Conservation (phyloP, 2,329 filamentous ascomycete genomes). For the Amauroascus verrucosus region DNA sequence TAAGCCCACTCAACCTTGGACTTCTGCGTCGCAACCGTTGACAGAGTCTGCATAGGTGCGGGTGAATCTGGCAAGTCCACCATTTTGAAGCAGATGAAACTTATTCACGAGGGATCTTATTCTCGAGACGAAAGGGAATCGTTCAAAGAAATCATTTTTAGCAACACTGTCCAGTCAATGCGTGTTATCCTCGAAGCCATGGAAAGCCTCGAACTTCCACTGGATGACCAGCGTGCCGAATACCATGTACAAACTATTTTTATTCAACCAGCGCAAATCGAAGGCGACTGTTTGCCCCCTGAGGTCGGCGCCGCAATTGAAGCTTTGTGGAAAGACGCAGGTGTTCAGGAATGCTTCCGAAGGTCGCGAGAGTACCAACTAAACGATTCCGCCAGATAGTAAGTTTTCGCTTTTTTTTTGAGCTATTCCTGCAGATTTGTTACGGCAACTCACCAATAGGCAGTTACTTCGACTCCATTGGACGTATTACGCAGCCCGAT, state of each 20-base stretch:
- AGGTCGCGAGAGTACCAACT: slow-evolving; percentile 91
- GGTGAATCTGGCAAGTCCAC: slow-evolving; percentile 97
- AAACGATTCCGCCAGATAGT: slow-evolving; percentile 96
- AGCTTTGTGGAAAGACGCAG: slow-evolving; percentile 82
- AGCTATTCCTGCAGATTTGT: too few species aligned
- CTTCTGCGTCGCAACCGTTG: neutral
- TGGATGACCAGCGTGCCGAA: slow-evolving; percentile 85
- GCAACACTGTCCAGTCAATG: slow-evolving; percentile 61
- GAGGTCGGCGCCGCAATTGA: slow-evolving; percentile 91
- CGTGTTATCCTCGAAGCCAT: slow-evolving; percentile 60
- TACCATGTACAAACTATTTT: slow-evolving; percentile 98
- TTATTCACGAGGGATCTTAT: slow-evolving; percentile 98
- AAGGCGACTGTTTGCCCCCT: slow-evolving; percentile 85
- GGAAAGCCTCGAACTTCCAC: slow-evolving; percentile 62
- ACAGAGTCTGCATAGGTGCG: slow-evolving; percentile 57
- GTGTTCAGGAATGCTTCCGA: slow-evolving; percentile 92
- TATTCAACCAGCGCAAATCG: slow-evolving; percentile 95
- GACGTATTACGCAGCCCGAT: slow-evolving; percentile 78
- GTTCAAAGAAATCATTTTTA: slow-evolving; percentile 63
- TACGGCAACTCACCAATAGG: slow-evolving; percentile 26
- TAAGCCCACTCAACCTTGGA: slow-evolving; percentile 41
- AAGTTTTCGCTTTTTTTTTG: slow-evolving; percentile 33
- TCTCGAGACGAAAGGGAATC: slow-evolving; percentile 73
- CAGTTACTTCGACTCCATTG: slow-evolving; percentile 93
- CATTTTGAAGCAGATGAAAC: slow-evolving; percentile 96